These are phyloP conservation scores for Chytriomyces confervae DNA, from an alignment of 192 early-diverging fungal genomes.

Conservation along the genomic window DNA sequence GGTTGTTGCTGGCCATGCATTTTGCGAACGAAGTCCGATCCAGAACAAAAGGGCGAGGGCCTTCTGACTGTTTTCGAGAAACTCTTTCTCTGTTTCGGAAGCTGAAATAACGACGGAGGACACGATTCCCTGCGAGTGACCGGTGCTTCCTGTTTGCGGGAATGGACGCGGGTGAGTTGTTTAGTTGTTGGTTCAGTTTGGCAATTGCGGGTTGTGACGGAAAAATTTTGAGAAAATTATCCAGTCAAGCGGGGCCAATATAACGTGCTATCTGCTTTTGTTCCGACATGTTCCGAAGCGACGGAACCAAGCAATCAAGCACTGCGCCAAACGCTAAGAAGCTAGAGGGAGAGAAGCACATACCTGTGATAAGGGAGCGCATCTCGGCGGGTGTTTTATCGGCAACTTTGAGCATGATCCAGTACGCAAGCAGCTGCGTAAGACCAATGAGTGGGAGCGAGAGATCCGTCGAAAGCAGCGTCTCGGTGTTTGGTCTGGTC, in stretches of 20 bases:
- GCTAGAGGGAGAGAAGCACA: constrained; percentile 28
- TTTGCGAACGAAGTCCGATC: constrained; percentile 81
- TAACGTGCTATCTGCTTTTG: background rate
- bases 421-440: constrained; percentile 88
- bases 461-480: constrained; percentile 78
- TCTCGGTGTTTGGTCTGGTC: constrained; percentile 77
- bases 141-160: constrained; percentile 66
- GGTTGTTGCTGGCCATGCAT: constrained; percentile 78
- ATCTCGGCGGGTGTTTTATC: constrained; percentile 58
- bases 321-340: background rate
- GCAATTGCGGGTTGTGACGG: background rate
- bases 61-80: constrained; percentile 75
- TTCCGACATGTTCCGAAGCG: background rate
- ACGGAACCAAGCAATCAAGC: constrained; percentile 4
- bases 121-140: constrained; percentile 91
- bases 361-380: constrained; percentile 52
- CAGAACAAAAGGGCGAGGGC: constrained; percentile 83
- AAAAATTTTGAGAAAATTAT: constrained; percentile 2
- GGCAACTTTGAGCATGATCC: constrained; percentile 75
- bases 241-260: background rate
- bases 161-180: background rate
- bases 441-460: constrained; percentile 89
- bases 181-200: too few relatives aligned
- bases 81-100: constrained; percentile 78
- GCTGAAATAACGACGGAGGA: constrained; percentile 82